Evolutionary conservation across 495 filamentous ascomycete genomes (phyloP).

Genomic region (Elasticomyces elasticus): DNA sequence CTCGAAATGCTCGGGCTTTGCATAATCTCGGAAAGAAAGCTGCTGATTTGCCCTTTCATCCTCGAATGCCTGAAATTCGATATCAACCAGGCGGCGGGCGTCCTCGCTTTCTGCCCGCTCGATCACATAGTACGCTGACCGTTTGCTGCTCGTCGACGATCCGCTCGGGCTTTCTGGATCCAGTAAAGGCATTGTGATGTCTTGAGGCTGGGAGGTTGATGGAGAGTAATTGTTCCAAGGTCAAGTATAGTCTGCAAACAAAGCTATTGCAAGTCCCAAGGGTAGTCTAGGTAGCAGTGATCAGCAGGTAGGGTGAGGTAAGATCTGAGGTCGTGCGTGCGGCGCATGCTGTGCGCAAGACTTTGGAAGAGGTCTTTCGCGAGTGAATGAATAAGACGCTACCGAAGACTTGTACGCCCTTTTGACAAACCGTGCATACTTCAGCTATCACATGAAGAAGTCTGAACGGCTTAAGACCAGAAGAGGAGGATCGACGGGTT

Average conservation of each 20-base stretch:
- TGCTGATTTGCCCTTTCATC: constrained; percentile 17
- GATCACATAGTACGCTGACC: constrained; percentile 5
- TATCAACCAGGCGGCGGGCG: constrained; percentile 18
- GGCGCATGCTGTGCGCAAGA: constrained; percentile 1
- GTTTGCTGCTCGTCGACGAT: not conserved
- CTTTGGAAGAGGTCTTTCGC: not conserved
- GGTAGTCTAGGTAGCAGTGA: not conserved
- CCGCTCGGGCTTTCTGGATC: not conserved
- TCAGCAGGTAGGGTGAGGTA: not conserved
- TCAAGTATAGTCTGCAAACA: not conserved
- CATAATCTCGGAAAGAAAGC: constrained; percentile 15
- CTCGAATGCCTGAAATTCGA: constrained; percentile 21
- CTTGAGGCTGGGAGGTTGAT: not conserved
- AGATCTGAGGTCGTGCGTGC: not conserved
- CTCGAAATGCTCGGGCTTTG: constrained; percentile 15
- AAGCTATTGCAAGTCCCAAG: not conserved
- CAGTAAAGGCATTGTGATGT: constrained; percentile 8
- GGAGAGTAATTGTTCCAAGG: not conserved
- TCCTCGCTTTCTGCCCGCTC: constrained; percentile 4
- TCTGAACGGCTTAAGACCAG: not conserved
- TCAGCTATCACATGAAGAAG: not conserved
- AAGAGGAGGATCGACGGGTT: not conserved
- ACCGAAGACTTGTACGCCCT: not conserved
- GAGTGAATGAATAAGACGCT: not conserved
- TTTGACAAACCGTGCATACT: not conserved